These are phyloP conservation scores for Fusarium sp. DNA, from an alignment of 2,329 filamentous ascomycete genomes.

Conservation along the genomic window DNA sequence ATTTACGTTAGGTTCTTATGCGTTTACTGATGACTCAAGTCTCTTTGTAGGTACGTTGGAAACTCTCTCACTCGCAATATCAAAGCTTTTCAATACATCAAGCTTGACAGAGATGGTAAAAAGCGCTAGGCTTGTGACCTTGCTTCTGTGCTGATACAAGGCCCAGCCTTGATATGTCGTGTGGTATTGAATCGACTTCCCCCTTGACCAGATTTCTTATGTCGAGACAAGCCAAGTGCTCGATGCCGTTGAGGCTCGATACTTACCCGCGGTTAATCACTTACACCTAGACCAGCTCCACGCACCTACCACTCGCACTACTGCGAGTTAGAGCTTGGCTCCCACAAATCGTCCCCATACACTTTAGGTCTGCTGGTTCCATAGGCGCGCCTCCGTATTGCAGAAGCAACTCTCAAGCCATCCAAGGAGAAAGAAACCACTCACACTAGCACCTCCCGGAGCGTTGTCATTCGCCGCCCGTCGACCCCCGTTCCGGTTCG, in stretches of 20 bases:
- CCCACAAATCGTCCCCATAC: conserved; percentile 10
- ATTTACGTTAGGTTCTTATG: neutral
- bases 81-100: neutral
- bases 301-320: conserved; percentile 14
- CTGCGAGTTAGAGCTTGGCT: conserved; percentile 20
- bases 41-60: neutral
- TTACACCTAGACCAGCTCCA: conserved; percentile 13
- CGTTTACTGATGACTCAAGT: neutral
- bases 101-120: neutral
- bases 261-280: conserved; percentile 34
- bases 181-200: neutral
- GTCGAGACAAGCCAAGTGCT: conserved; percentile 4
- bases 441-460: conserved; percentile 4
- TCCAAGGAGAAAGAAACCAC: conserved; percentile 24
- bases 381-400: conserved; percentile 37
- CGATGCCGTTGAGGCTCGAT: conserved; percentile 3
- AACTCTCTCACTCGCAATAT: neutral
- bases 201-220: neutral
- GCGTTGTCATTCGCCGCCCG: conserved; percentile 1
- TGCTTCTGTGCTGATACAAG: neutral
- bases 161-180: neutral
- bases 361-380: conserved; percentile 18
- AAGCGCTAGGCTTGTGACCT: neutral
- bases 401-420: conserved; percentile 11
- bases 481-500: conserved; percentile 16